A percentile compares a stretch with the other conserved stretches of the same genome.
Evolutionary conservation across 345 rosid species (phyloP).

Genomic region (Eutrema japonicum): DNA sequence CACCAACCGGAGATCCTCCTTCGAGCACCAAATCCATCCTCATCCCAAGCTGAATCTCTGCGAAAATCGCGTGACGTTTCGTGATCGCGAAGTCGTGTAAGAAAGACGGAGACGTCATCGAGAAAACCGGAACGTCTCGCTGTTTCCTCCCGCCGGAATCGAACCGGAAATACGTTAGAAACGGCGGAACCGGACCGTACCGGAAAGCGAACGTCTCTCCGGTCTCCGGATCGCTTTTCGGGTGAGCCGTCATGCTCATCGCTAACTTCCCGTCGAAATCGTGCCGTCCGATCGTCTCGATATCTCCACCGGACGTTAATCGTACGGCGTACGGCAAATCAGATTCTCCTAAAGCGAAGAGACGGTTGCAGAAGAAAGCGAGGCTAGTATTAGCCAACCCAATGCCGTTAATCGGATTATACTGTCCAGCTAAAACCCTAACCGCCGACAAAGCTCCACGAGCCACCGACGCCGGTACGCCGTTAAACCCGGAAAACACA

Average conservation of each 20-base stretch:
- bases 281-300: conserved; percentile 43
- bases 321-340: conserved; percentile 43
- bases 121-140: conserved; percentile 43
- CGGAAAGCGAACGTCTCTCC: conserved; percentile 47
- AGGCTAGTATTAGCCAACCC: conserved; percentile 47
- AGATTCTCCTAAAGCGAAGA: conserved; percentile 48
- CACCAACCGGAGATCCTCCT: conserved; percentile 48
- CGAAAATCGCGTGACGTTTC: conserved; percentile 36
- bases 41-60: conserved; percentile 43
- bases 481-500: conserved; percentile 48
- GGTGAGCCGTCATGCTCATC: conserved; percentile 53
- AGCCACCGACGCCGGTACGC: conserved; percentile 41
- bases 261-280: conserved; percentile 43
- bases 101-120: conserved; percentile 46
- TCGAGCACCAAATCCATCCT: conserved; percentile 37
- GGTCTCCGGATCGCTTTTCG: conserved; percentile 40
- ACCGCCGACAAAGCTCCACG: conserved; percentile 45
- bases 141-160: conserved; percentile 39
- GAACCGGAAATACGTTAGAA: conserved; percentile 43
- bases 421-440: conserved; percentile 45
- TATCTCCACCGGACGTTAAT: conserved; percentile 36
- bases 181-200: conserved; percentile 49
- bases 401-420: conserved; percentile 42
- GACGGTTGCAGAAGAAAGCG: conserved; percentile 44
- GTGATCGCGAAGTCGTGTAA: conserved; percentile 50